Percentiles rank a stretch among this genome's conserved stretches.
Evolutionary conservation across 1,139 yeast genomes (phyloP).

Genomic region (Geotrichum cucujoidarum): DNA sequence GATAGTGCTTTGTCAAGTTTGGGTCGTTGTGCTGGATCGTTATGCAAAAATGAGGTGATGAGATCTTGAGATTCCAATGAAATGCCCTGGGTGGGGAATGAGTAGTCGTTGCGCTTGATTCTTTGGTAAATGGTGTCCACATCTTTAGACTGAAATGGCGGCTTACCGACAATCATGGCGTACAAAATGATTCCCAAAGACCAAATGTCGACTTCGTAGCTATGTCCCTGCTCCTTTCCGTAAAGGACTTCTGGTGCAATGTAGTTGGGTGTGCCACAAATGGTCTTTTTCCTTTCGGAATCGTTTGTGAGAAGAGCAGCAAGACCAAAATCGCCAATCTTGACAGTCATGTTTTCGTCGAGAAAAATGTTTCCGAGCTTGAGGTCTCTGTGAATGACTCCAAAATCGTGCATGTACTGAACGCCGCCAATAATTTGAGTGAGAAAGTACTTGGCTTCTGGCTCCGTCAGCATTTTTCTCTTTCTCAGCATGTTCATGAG

Average conservation of each 20-base stretch:
- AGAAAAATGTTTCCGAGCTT: constrained; percentile 92
- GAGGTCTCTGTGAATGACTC: constrained; percentile 94
- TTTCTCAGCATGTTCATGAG: constrained; percentile 86
- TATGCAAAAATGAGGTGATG: constrained; percentile 65
- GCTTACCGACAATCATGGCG: constrained; percentile 85
- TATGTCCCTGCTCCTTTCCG: constrained; percentile 83
- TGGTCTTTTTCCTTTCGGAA: constrained; percentile 77
- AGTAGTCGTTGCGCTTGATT: constrained; percentile 76
- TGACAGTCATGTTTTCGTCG: constrained; percentile 86
- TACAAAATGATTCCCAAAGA: constrained; percentile 94
- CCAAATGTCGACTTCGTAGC: constrained; percentile 95
- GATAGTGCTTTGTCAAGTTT: constrained; percentile 70
- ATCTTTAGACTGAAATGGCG: constrained; percentile 95
- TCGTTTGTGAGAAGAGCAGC: constrained; percentile 77
- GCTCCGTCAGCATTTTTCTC: constrained; percentile 77
- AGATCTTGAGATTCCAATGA: constrained; percentile 68
- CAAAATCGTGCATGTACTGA: constrained; percentile 81
- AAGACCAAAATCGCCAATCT: constrained; percentile 94
- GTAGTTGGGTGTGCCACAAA: constrained; percentile 97
- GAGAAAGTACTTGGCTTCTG: constrained; percentile 86
- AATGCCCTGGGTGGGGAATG: constrained; percentile 72
- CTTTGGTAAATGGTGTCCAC: constrained; percentile 88
- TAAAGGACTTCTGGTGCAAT: constrained; percentile 96
- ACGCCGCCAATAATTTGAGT: constrained; percentile 93
- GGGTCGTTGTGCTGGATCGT: constrained; percentile 80